Evolutionary conservation across 805 yeast species (phyloP).

Genomic region (Suhomyces emberorum): DNA sequence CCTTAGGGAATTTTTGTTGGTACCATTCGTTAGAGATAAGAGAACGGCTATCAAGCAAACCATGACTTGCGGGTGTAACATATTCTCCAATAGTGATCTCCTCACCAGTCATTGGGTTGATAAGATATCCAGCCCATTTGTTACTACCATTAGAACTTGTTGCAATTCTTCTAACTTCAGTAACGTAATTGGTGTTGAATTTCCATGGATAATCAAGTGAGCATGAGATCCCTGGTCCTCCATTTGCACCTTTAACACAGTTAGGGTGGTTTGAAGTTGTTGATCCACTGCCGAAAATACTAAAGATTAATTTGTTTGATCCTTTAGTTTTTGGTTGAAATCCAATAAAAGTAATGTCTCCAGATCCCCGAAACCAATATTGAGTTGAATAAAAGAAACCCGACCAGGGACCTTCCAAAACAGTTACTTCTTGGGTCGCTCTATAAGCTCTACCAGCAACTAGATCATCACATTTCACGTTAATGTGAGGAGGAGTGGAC

Average conservation of each 20-base stretch:
- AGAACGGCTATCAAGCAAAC: neutral
- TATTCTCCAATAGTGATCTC: neutral
- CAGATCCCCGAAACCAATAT: neutral
- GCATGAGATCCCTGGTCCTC: conserved; percentile 5
- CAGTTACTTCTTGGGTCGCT: neutral
- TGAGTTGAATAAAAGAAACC: conserved; percentile 2
- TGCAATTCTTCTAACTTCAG: neutral
- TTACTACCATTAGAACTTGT: conserved; percentile 2
- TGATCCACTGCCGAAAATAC: conserved; percentile 5
- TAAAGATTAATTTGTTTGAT: conserved; percentile 4
- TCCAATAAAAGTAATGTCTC: conserved; percentile 1
- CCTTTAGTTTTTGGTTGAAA: conserved; percentile 1
- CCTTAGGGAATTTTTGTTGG: too few relatives aligned
- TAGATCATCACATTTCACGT: too few relatives aligned
- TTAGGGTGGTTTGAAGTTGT: conserved; percentile 1
- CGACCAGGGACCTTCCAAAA: neutral
- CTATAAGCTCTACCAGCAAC: neutral
- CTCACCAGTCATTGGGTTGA: conserved; percentile 1
- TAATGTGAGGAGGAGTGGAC: too few relatives aligned
- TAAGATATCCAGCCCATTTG: conserved; percentile 1
- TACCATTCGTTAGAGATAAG: neutral
- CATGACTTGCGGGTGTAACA: neutral
- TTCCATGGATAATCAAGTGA: conserved; percentile 4
- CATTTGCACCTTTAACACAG: conserved; percentile 7
- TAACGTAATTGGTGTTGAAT: conserved; percentile 2